Percentiles rank a stretch among this genome's conserved stretches.
These are phyloP conservation scores for Xylaria hypoxylon DNA, from an alignment of 2,329 filamentous ascomycete species.

Conservation along the genomic window DNA sequence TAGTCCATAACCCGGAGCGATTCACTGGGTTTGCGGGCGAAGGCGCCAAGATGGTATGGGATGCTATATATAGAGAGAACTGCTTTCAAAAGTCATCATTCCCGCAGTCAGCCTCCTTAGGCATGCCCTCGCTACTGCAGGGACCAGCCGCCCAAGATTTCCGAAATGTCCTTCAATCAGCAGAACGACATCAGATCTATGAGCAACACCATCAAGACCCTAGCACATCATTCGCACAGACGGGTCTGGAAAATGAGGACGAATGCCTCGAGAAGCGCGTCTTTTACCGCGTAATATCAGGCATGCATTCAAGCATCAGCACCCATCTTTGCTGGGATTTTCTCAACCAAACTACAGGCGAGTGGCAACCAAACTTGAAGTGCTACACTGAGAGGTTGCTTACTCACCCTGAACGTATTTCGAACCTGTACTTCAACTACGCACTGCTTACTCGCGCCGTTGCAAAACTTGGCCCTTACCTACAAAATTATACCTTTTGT, in stretches of 20 bases:
- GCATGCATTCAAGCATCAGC: constrained; percentile 98
- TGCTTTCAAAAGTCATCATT: constrained; percentile 83
- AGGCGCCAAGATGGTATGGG: constrained; percentile 91
- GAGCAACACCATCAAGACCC: constrained; percentile 68
- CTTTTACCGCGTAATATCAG: constrained; percentile 93
- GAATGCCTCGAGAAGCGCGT: constrained; percentile 99
- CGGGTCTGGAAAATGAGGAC: constrained; percentile 81
- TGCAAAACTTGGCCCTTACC: constrained; percentile 86
- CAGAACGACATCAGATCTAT: constrained; percentile 70
- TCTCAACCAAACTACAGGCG: constrained; percentile 91
- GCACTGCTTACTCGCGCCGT: constrained; percentile 92
- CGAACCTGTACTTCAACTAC: constrained; percentile 99
- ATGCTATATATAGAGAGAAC: constrained; percentile 96
- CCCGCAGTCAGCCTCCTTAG: constrained; percentile 68
- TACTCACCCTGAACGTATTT: constrained; percentile 86
- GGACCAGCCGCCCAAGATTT: constrained; percentile 71
- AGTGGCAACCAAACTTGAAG: constrained; percentile 89
- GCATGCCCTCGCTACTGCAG: constrained; percentile 56
- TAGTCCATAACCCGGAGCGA: constrained; percentile 91
- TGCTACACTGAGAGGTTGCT: constrained; percentile 93
- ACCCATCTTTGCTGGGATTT: constrained; percentile 97
- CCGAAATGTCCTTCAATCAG: constrained; percentile 69
- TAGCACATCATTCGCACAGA: constrained; percentile 69
- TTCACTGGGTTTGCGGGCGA: constrained; percentile 94
- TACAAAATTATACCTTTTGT: constrained; percentile 90